Evolutionary conservation across 2,329 filamentous ascomycete genomes (phyloP), one percentile per base, ranked within the genome.

Genomic region (Arachnomyces sp.): DNA sequence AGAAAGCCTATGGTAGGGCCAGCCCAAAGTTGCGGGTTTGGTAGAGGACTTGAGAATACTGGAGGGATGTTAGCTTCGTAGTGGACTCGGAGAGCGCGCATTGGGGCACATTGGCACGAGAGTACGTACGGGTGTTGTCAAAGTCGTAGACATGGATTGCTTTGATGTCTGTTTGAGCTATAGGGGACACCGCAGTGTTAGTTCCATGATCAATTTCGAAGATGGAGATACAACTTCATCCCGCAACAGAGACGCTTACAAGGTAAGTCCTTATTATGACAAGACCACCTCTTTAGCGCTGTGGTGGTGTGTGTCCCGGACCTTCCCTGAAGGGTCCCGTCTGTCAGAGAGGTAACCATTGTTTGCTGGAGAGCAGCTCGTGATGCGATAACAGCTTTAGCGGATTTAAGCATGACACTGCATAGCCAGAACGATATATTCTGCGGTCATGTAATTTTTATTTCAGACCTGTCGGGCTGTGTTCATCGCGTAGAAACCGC

Each of bases 61-160:
- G 53, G 7, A 28, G 9, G 20, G 5, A 25, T 25, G 46, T 51
- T 46, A 52, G 46, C 42, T 48, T 44, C 31, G 43, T 13, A 36
- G 31, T 38, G 31, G 29, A 20, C 15, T 31, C 41, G 32, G n/a
- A n/a, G n/a, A 34, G 48, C 16, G n/a, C n/a, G n/a, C n/a, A n/a
- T 25, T 25, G 20, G 9, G 9, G 20, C 5, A 9, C 20, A 5
- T 25, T 25, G 5, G 5, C 20, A 25, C 5, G 9, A 5, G 20
- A 25, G 20, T 39, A 47, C 81, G 60, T 69, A 90, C 85, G 68
- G 29, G 90, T 96, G 58, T 98, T 96, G 65, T 98, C 92, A 62
- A 96, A 98, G 63, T 98, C 92, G 67, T 96, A 96, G 51, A 98
- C 76, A 58, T 96, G 90, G 38, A 98, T 79, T 7, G 79, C 68